Percentiles rank a stretch among this genome's conserved stretches.
These are phyloP conservation scores for Bassia scoparia DNA, from an alignment of 148 eudicot genomes.

Conservation along the genomic window DNA sequence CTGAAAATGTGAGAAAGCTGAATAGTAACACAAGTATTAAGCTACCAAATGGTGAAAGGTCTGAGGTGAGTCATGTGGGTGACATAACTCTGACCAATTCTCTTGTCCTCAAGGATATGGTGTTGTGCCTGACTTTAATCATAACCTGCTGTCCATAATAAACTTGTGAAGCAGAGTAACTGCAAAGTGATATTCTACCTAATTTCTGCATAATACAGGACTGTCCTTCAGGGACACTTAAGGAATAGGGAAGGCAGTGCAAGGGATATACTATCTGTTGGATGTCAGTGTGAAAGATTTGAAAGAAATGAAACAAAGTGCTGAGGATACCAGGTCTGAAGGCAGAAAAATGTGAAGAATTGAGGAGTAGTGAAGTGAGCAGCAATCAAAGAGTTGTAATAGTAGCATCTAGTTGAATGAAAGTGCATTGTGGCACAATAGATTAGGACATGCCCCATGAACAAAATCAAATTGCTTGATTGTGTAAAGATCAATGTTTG, in stretches of 20 bases:
- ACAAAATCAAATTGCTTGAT: neutral
- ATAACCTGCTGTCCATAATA: neutral
- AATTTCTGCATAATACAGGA: neutral
- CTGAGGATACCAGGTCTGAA: no score
- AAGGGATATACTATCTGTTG: neutral
- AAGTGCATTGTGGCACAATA: neutral
- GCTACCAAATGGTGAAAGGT: neutral
- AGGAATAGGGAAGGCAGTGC: neutral
- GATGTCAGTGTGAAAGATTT: neutral
- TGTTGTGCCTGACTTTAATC: neutral
- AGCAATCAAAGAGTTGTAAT: no score
- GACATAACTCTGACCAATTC: neutral
- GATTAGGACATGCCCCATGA: neutral
- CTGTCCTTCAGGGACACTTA: neutral
- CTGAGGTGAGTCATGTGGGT: neutral
- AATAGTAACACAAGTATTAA: no score
- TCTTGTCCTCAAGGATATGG: neutral
- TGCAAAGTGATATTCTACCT: neutral
- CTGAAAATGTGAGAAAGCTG: neutral
- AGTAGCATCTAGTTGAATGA: neutral
- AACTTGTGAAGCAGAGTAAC: neutral
- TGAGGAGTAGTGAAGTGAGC: no score
- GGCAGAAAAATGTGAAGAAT: no score
- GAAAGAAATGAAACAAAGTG: no score
- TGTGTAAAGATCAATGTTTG: neutral